Percentiles rank a stretch among this genome's conserved stretches.
phyloP scores from a whole-genome alignment of 805 yeast genomes.

The Candida namnaoensis region DNA sequence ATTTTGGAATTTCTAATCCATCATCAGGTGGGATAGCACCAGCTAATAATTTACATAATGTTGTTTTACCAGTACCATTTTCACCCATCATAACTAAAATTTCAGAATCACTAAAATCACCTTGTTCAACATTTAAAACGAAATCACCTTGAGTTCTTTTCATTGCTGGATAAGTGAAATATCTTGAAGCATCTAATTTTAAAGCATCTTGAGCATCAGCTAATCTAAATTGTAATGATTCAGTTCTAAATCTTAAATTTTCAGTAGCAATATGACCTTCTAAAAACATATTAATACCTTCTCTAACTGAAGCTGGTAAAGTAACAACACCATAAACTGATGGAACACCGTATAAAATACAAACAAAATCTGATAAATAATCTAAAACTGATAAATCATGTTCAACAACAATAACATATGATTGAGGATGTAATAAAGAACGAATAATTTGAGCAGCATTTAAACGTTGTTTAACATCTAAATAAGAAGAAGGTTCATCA shows the following conservation, averaged over 20 bases:
- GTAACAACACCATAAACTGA: constrained; percentile 99
- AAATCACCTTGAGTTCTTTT: constrained; percentile 93
- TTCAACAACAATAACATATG: constrained; percentile 93
- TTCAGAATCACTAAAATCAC: constrained; percentile 94
- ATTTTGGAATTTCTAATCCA: constrained; percentile 70
- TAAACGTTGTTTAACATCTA: constrained; percentile 97
- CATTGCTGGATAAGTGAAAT: constrained; percentile 75
- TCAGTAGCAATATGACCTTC: constrained; percentile 98
- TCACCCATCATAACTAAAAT: constrained; percentile 99
- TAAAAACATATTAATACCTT: constrained; percentile 96
- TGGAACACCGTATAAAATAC: constrained; percentile 96
- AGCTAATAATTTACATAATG: constrained; percentile 91
- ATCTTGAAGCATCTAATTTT: constrained; percentile 69
- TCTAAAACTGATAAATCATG: constrained; percentile 98
- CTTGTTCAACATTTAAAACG: constrained; percentile 70
- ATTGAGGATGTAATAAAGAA: constrained; percentile 65
- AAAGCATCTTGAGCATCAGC: constrained; percentile 81
- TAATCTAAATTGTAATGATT: constrained; percentile 87
- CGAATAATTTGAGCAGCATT: constrained; percentile 95
- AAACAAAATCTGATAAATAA: constrained; percentile 91
- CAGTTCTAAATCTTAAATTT: constrained; percentile 94
- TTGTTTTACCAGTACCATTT: constrained; percentile 99
- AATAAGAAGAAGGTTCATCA: constrained; percentile 97
- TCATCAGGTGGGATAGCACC: constrained; percentile 88
- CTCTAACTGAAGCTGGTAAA: constrained; percentile 93